These are phyloP conservation scores for Paramecium primaurelia DNA, from an alignment of 73 alveolate genomes.

Conservation along the genomic window DNA sequence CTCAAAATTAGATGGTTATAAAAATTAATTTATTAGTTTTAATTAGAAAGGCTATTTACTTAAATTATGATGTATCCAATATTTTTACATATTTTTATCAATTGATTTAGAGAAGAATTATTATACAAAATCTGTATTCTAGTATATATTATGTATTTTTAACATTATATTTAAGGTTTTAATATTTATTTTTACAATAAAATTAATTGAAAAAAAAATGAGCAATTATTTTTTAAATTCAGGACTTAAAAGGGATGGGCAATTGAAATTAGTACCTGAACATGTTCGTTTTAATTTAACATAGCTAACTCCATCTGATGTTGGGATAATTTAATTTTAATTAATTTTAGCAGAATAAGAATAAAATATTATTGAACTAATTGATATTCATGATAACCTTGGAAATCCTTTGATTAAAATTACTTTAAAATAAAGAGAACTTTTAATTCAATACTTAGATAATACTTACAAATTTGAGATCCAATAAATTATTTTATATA, in stretches of 20 bases:
- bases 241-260: conserved; percentile 16
- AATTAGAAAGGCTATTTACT: too few relatives aligned
- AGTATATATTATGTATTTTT: too few relatives aligned
- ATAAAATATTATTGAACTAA: background rate
- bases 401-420: background rate
- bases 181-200: background rate
- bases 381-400: background rate
- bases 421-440: background rate
- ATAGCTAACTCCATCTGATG: background rate
- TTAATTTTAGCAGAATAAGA: conserved; percentile 3
- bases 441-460: background rate
- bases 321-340: background rate
- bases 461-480: background rate
- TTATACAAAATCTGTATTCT: too few relatives aligned
- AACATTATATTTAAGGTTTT: too few relatives aligned
- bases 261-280: background rate
- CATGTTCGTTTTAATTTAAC: background rate
- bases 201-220: background rate
- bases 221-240: conserved; percentile 26
- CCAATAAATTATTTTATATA: background rate
- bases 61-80: too few relatives aligned
- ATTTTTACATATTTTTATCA: too few relatives aligned
- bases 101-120: too few relatives aligned
- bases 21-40: too few relatives aligned
- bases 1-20: too few relatives aligned